Conservation (phyloP, 371 early-diverging fungal genomes). For the Batkoa obscura region DNA sequence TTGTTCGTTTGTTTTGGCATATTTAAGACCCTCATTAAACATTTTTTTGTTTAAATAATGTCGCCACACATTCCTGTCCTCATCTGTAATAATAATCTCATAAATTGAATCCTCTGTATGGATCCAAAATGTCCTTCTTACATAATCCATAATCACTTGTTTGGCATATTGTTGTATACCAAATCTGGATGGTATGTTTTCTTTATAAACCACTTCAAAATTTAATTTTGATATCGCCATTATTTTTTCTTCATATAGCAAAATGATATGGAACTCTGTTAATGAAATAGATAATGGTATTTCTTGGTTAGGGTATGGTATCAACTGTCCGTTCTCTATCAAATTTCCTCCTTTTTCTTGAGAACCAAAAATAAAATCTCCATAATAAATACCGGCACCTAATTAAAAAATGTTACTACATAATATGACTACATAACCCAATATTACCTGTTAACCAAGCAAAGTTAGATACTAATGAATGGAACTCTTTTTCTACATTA, state of each 20-base stretch:
- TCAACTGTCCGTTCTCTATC: slow-evolving; percentile 46
- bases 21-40: slow-evolving; percentile 53
- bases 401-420: neutral
- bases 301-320: slow-evolving; percentile 41
- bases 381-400: slow-evolving; percentile 66
- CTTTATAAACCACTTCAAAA: slow-evolving; percentile 62
- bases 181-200: slow-evolving; percentile 31
- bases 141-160: slow-evolving; percentile 33
- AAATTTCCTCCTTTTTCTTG: slow-evolving; percentile 58
- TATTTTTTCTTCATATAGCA: slow-evolving; percentile 52
- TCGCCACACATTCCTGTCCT: slow-evolving; percentile 85
- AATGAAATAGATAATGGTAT: slow-evolving; percentile 52
- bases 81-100: slow-evolving; percentile 69
- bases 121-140: slow-evolving; percentile 75
- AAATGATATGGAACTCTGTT: slow-evolving; percentile 73
- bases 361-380: slow-evolving; percentile 53
- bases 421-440: neutral
- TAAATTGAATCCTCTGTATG: slow-evolving; percentile 54
- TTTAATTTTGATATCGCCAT: slow-evolving; percentile 60
- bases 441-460: slow-evolving; percentile 48
- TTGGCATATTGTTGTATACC: slow-evolving; percentile 14
- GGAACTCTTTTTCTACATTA: slow-evolving; percentile 37
- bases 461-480: slow-evolving; percentile 45
- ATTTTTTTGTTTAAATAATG: slow-evolving; percentile 51
- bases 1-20: slow-evolving; percentile 53